A percentile compares a stretch with the other conserved stretches of the same genome.
These are phyloP conservation scores for Quercus rubra DNA, from an alignment of 306 rosid genomes.

Conservation along the genomic window DNA sequence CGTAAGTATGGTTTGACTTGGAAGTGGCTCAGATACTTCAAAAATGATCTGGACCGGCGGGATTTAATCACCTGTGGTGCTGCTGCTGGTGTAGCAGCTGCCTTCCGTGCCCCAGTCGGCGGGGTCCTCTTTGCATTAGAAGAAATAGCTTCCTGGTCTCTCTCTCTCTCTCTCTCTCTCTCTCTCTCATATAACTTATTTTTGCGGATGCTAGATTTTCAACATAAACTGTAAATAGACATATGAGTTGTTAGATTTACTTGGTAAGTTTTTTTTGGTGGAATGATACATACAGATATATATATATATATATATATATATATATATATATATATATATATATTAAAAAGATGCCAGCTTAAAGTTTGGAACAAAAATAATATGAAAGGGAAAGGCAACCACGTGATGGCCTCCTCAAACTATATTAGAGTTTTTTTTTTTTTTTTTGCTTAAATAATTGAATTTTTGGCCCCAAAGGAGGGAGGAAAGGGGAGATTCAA, in stretches of 20 bases:
- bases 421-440: neutral
- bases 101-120: conserved; percentile 87
- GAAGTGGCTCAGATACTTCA: conserved; percentile 71
- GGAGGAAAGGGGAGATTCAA: too few species aligned
- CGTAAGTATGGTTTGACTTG: conserved; percentile 61
- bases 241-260: neutral
- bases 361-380: too few species aligned
- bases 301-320: neutral
- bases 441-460: too few species aligned
- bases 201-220: neutral
- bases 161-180: conserved; percentile 21
- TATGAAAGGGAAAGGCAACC: neutral
- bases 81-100: conserved; percentile 90
- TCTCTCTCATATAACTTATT: neutral
- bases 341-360: neutral
- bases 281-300: neutral
- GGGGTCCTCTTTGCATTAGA: conserved; percentile 90
- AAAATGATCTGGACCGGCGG: conserved; percentile 73
- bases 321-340: neutral
- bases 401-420: neutral
- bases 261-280: neutral
- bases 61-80: conserved; percentile 86
- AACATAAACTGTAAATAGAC: neutral
- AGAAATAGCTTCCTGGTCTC: conserved; percentile 88
- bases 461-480: too few species aligned